Evolutionary conservation across 768 basidiomycete species (phyloP).

Genomic region (Punctularia strigosozonata): DNA sequence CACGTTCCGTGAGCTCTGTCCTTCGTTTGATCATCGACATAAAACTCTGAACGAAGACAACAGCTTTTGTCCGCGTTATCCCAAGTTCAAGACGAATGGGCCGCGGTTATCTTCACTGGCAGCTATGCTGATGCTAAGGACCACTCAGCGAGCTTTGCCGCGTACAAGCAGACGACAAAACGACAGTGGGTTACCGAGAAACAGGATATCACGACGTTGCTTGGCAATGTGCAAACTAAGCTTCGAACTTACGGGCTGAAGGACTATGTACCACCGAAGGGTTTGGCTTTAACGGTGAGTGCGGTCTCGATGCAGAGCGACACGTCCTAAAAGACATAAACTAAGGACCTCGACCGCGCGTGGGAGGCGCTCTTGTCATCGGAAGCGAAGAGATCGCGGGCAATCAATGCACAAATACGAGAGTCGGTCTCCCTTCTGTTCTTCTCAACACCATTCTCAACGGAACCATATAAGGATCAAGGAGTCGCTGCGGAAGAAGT

Average conservation of each 20-base stretch:
- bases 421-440: slow-evolving; percentile 39
- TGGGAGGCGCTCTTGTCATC: slow-evolving; percentile 66
- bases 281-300: slow-evolving; percentile 48
- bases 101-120: slow-evolving; percentile 48
- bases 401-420: slow-evolving; percentile 84
- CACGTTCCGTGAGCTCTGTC: slow-evolving; percentile 39
- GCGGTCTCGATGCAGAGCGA: neutral
- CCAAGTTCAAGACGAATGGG: slow-evolving; percentile 62
- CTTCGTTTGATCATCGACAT: slow-evolving; percentile 3
- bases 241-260: slow-evolving; percentile 80
- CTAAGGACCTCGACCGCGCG: slow-evolving; percentile 57
- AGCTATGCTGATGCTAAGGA: slow-evolving; percentile 77
- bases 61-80: slow-evolving; percentile 59
- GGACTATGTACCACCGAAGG: slow-evolving; percentile 71
- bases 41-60: slow-evolving; percentile 4
- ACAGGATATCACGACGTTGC: slow-evolving; percentile 77
- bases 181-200: slow-evolving; percentile 83
- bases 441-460: neutral
- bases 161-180: slow-evolving; percentile 80
- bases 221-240: slow-evolving; percentile 92
- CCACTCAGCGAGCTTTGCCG: slow-evolving; percentile 57
- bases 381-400: slow-evolving; percentile 66
- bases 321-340: neutral
- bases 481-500: slow-evolving; percentile 63
- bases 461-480: slow-evolving; percentile 53